Conservation (phyloP, 2,329 filamentous ascomycete species). For the Huntiella moniliformis region DNA sequence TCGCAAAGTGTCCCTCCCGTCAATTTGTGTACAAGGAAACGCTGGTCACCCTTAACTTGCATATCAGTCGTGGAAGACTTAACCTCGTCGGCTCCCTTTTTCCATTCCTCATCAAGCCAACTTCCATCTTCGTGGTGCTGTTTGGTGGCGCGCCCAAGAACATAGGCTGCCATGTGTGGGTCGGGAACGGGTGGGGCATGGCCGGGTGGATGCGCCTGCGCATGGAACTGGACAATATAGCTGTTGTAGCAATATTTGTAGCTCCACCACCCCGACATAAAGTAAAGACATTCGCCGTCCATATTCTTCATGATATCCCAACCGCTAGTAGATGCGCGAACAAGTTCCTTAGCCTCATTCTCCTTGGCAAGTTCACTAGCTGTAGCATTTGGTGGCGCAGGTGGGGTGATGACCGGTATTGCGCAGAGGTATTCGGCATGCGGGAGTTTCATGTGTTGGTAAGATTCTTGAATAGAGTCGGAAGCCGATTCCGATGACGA, state of each 20-base stretch:
- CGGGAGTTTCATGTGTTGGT: conserved; percentile 57
- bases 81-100: conserved; percentile 12
- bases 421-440: conserved; percentile 64
- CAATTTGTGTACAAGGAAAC: conserved; percentile 71
- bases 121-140: conserved; percentile 15
- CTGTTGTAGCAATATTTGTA: conserved; percentile 87
- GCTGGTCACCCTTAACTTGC: conserved; percentile 64
- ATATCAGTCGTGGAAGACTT: conserved; percentile 28
- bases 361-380: conserved; percentile 48
- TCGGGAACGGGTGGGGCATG: conserved; percentile 63
- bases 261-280: conserved; percentile 79
- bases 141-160: conserved; percentile 39
- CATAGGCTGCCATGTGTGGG: conserved; percentile 53
- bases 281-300: conserved; percentile 65
- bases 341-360: conserved; percentile 64
- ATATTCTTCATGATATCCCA: conserved; percentile 65
- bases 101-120: conserved; percentile 16
- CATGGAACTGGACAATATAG: conserved; percentile 80
- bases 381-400: conserved; percentile 40
- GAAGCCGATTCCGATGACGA: not conserved
- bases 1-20: conserved; percentile 70
- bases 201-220: conserved; percentile 46
- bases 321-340: conserved; percentile 55
- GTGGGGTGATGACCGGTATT: conserved; percentile 50
- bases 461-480: conserved; percentile 22